A percentile compares a stretch with the other conserved stretches of the same genome.
These are phyloP conservation scores for Ceratocystis huliohia DNA, from an alignment of 2,329 filamentous ascomycete species.

Conservation along the genomic window DNA sequence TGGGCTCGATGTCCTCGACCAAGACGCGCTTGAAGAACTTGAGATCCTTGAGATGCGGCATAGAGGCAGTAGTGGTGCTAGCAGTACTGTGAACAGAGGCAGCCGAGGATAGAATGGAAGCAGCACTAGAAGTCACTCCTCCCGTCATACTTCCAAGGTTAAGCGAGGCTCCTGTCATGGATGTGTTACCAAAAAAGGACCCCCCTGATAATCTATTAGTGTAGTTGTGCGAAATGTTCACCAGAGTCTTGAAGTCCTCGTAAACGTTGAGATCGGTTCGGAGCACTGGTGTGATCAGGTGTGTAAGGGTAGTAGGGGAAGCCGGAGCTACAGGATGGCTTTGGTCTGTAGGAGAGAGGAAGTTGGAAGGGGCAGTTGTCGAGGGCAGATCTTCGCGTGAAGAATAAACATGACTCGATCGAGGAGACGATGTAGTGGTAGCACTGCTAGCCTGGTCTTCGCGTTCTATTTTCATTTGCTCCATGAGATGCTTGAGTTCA, in stretches of 20 bases:
- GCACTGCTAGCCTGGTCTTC: constrained; percentile 58
- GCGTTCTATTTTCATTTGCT: constrained; percentile 62
- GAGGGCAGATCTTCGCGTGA: constrained; percentile 33
- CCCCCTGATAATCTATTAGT: constrained; percentile 36
- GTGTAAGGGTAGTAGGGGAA: constrained; percentile 59
- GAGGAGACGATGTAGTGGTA: constrained; percentile 66
- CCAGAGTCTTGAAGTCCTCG: constrained; percentile 70
- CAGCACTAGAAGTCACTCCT: constrained; percentile 22
- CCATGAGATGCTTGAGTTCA: constrained; percentile 85
- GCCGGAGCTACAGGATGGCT: constrained; percentile 33
- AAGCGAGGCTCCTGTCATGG: constrained; percentile 47
- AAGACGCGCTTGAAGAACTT: constrained; percentile 88
- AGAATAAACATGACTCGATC: constrained; percentile 54
- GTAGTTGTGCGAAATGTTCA: constrained; percentile 52
- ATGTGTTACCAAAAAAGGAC: constrained; percentile 18
- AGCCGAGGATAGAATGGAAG: constrained; percentile 36
- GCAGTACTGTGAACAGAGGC: constrained; percentile 37
- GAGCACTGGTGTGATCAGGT: constrained; percentile 71
- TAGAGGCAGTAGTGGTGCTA: constrained; percentile 29
- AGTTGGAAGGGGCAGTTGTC: constrained; percentile 23
- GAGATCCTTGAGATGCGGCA: constrained; percentile 60
- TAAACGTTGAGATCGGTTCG: constrained; percentile 70
- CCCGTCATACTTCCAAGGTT: constrained; percentile 19
- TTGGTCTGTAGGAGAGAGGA: constrained; percentile 21
- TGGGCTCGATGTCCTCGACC: constrained; percentile 87